Conservation (phyloP, 345 rosid genomes). For the Rhodamnia argentea region DNA sequence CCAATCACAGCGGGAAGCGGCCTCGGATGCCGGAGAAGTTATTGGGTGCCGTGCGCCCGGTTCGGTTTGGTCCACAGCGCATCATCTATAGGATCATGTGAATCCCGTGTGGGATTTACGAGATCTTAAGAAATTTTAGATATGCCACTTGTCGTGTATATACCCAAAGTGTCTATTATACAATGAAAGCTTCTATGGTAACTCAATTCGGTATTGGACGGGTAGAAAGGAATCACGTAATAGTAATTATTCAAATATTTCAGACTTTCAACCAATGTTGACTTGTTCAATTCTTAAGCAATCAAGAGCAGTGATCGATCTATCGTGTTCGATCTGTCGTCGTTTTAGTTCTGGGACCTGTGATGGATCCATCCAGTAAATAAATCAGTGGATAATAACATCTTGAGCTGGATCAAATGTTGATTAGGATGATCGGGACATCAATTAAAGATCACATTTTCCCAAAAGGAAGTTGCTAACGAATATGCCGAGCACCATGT, state of each 20-base stretch:
- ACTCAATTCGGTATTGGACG: neutral
- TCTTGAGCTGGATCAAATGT: neutral
- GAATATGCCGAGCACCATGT: neutral
- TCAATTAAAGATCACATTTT: neutral
- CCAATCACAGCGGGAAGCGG: neutral
- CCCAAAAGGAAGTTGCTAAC: neutral
- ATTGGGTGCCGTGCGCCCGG: fast-evolving
- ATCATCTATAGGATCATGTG: neutral
- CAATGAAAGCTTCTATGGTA: neutral
- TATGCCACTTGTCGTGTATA: neutral
- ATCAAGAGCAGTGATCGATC: neutral
- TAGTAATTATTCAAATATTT: neutral
- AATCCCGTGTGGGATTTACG: neutral
- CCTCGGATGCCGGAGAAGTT: neutral
- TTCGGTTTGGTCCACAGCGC: neutral
- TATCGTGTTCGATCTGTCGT: neutral
- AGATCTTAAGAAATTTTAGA: neutral
- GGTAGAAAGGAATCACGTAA: neutral
- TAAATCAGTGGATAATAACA: neutral
- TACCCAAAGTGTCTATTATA: neutral
- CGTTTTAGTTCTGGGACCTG: neutral
- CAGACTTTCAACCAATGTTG: neutral
- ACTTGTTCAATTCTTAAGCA: neutral
- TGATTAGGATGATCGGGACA: neutral
- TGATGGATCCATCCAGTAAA: neutral